Evolutionary conservation across 129 eudicot species (phyloP).

Genomic region (Escallonia rubra): DNA sequence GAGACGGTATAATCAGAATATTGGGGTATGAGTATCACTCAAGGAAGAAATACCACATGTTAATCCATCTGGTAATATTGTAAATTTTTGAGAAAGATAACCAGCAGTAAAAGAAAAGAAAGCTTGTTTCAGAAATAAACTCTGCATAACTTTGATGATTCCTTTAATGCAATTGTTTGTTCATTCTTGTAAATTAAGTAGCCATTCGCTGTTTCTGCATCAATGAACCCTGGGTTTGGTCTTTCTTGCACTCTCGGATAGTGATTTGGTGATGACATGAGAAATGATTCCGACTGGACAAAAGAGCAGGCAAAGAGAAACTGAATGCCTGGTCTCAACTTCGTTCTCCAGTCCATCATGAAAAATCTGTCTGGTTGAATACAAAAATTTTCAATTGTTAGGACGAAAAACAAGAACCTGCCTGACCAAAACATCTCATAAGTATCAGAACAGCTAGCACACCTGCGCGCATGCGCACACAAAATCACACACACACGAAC

Average conservation of each 20-base stretch:
- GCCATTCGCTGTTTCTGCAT: background rate
- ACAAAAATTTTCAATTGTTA: background rate
- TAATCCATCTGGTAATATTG: background rate
- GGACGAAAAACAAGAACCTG: too few species aligned
- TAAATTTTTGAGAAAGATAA: background rate
- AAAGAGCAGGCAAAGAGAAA: slow-evolving; percentile 73
- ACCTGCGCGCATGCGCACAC: slow-evolving; percentile 8
- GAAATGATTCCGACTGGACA: slow-evolving; percentile 79
- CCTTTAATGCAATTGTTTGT: background rate
- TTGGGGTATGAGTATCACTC: slow-evolving; percentile 17
- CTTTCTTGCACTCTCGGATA: slow-evolving; percentile 25
- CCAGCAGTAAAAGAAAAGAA: background rate
- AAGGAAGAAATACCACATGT: slow-evolving; percentile 16
- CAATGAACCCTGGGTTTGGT: slow-evolving; percentile 23
- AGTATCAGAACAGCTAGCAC: background rate
- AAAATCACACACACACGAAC: background rate
- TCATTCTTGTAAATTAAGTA: background rate
- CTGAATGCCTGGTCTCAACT: slow-evolving; percentile 90
- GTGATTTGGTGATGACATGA: slow-evolving; percentile 76
- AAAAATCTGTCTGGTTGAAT: slow-evolving; percentile 67
- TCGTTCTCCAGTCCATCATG: slow-evolving; percentile 73
- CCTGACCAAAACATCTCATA: too few species aligned
- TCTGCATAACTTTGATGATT: background rate
- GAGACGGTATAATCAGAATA: slow-evolving; percentile 8
- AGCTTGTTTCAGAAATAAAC: background rate